Evolutionary conservation across 2,329 filamentous ascomycete species (phyloP).

Genomic region (Zymoseptoria ardabiliae): DNA sequence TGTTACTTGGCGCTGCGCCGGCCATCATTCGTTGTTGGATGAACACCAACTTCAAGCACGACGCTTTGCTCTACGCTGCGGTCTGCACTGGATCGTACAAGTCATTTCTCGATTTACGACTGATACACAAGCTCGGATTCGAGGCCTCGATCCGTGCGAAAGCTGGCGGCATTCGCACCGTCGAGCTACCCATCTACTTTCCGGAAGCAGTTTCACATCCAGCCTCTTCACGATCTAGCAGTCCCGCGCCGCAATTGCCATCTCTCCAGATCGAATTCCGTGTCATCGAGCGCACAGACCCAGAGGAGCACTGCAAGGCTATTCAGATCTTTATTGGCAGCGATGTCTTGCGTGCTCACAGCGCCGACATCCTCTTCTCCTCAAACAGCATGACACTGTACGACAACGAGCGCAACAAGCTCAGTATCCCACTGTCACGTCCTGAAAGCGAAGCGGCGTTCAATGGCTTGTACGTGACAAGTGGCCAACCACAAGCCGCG

Average conservation of each 20-base stretch:
- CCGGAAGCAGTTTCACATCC: conserved; percentile 82
- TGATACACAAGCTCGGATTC: conserved; percentile 69
- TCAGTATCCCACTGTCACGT: conserved; percentile 84
- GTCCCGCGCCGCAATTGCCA: conserved; percentile 71
- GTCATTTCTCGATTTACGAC: conserved; percentile 69
- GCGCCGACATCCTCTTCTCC: conserved; percentile 85
- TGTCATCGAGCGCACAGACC: conserved; percentile 50
- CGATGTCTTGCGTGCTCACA: conserved; percentile 76
- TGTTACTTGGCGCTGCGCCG: conserved; percentile 79
- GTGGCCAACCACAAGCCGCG: conserved; percentile 12
- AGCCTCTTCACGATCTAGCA: conserved; percentile 63
- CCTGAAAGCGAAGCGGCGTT: conserved; percentile 81
- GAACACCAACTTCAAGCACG: conserved; percentile 81
- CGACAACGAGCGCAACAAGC: conserved; percentile 76
- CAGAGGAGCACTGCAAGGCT: conserved; percentile 46
- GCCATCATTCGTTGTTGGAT: conserved; percentile 96
- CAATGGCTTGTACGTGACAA: conserved; percentile 63
- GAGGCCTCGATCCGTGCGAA: conserved; percentile 43
- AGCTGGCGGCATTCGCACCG: conserved; percentile 54
- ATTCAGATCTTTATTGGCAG: conserved; percentile 88
- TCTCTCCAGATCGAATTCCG: conserved; percentile 74
- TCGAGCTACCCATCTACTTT: conserved; percentile 77
- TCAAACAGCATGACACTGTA: conserved; percentile 83
- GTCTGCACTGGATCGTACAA: conserved; percentile 86
- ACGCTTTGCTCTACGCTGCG: conserved; percentile 81